Percentiles rank a stretch among this genome's conserved stretches.
Conservation (phyloP, 2,329 filamentous ascomycete genomes). For the Clathrospora elynae region DNA sequence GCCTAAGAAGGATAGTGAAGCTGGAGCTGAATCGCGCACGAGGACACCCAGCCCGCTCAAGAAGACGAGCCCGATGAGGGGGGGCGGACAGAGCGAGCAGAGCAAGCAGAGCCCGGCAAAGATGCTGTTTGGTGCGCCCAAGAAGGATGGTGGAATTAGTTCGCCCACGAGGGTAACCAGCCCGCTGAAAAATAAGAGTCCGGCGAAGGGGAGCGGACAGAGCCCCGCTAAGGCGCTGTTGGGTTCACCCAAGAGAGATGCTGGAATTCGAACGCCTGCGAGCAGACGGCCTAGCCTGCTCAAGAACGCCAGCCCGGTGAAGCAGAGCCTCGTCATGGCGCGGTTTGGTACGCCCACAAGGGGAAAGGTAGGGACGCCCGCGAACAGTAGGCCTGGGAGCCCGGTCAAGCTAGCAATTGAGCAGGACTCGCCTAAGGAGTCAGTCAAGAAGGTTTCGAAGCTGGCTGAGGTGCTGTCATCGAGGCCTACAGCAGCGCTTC, state of each 20-base stretch:
- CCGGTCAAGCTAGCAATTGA: conserved; percentile 8
- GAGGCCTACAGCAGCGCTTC: background rate
- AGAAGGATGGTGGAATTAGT: background rate
- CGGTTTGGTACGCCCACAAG: conserved; percentile 1
- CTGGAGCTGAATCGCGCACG: background rate
- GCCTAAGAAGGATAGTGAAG: conserved; percentile 10
- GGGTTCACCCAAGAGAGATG: background rate
- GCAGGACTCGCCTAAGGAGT: background rate
- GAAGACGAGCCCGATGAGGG: conserved; percentile 5
- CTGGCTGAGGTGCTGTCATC: background rate
- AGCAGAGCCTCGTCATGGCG: conserved; percentile 1
- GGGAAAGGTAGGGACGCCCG: background rate
- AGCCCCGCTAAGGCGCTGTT: too few species aligned
- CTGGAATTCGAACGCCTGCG: background rate
- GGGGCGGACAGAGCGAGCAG: background rate
- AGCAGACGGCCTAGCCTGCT: conserved; percentile 6
- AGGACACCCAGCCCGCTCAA: conserved; percentile 11
- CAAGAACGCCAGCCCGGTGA: conserved; percentile 4
- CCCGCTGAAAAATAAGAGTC: background rate
- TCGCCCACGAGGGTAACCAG: conserved; percentile 2
- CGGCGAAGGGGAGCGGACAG: background rate
- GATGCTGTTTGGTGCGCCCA: conserved; percentile 15
- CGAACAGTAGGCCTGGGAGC: conserved; percentile 3
- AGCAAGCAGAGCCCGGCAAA: conserved; percentile 7
- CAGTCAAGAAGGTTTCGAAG: background rate